A percentile compares a stretch with the other conserved stretches of the same genome.
These are phyloP conservation scores for Pseudocercospora eumusae DNA, from an alignment of 2,329 filamentous ascomycete genomes.

Conservation along the genomic window DNA sequence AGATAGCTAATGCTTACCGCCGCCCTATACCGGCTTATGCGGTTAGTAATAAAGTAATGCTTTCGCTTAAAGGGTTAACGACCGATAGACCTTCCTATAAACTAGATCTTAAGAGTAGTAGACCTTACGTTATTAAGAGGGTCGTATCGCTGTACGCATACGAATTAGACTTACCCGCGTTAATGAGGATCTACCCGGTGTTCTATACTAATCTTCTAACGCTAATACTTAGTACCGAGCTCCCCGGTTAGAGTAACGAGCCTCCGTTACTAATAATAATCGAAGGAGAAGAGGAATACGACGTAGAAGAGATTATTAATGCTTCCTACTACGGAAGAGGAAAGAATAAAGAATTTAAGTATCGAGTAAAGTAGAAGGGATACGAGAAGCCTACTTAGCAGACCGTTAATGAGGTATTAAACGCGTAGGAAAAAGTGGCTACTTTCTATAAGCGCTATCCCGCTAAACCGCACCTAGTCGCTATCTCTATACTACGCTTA, in stretches of 20 bases:
- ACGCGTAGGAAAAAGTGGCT: too few species aligned
- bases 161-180: background rate
- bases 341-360: too few species aligned
- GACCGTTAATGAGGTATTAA: too few species aligned
- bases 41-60: background rate
- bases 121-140: background rate
- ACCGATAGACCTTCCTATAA: background rate
- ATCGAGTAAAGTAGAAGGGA: too few species aligned
- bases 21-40: background rate
- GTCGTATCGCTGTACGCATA: background rate
- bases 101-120: background rate
- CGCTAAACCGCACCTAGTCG: too few species aligned
- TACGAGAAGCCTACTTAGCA: too few species aligned
- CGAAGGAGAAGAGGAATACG: background rate
- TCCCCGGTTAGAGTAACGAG: background rate
- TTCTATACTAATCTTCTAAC: background rate
- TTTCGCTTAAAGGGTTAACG: background rate
- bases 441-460: too few species aligned
- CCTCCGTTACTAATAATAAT: background rate
- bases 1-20: background rate
- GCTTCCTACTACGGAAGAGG: too few species aligned
- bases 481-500: too few species aligned
- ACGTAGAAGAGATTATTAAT: too few species aligned
- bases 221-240: background rate
- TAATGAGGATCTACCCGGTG: background rate